phyloP scores from a whole-genome alignment of 495 filamentous ascomycete species.

The Apiosordaria backusii region DNA sequence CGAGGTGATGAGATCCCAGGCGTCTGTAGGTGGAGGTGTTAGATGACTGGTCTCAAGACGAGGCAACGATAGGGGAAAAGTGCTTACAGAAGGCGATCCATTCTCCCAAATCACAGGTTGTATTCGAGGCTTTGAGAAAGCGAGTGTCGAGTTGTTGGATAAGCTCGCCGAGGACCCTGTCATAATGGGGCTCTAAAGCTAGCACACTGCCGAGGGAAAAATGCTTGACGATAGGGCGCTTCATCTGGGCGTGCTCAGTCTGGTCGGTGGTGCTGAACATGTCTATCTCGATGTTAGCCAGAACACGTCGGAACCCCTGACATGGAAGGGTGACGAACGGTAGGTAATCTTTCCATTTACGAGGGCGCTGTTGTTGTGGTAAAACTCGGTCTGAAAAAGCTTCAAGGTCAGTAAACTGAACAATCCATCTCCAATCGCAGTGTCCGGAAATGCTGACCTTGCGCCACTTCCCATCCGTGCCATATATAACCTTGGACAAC shows the following conservation, averaged over 20 bases:
- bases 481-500: slow-evolving; percentile 37
- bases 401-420: background rate
- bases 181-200: slow-evolving; percentile 35
- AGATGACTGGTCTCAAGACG: background rate
- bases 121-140: slow-evolving; percentile 26
- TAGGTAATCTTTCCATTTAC: slow-evolving; percentile 37
- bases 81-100: slow-evolving; percentile 34
- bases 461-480: slow-evolving; percentile 26
- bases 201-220: slow-evolving; percentile 33
- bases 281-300: background rate
- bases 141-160: slow-evolving; percentile 34
- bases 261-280: slow-evolving; percentile 34
- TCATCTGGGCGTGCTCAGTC: slow-evolving; percentile 30
- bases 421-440: background rate
- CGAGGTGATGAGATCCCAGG: slow-evolving; percentile 36
- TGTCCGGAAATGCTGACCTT: slow-evolving; percentile 18
- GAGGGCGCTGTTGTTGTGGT: slow-evolving; percentile 34
- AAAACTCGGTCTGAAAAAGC: slow-evolving; percentile 39
- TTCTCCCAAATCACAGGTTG: slow-evolving; percentile 30
- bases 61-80: background rate
- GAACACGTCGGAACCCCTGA: background rate
- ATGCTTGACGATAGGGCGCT: slow-evolving; percentile 38
- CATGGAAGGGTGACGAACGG: slow-evolving; percentile 11
- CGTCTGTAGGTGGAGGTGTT: slow-evolving; percentile 22
- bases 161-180: slow-evolving; percentile 30